Evolutionary conservation across 2,329 filamentous ascomycete genomes (phyloP).

Genomic region (Diaporthe batatas): DNA sequence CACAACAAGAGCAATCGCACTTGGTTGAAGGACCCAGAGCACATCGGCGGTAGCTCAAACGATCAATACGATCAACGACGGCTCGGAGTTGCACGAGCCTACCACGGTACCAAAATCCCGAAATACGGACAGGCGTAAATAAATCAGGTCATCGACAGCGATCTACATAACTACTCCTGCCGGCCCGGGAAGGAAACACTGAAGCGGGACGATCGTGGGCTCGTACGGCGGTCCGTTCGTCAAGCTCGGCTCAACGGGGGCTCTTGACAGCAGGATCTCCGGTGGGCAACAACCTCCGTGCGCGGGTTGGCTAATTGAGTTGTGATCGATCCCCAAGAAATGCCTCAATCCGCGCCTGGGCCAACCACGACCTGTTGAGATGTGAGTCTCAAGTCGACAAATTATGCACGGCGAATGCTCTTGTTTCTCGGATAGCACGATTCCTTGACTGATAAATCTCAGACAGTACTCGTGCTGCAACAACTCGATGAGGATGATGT

Average conservation of each 20-base stretch:
- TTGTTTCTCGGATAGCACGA: not conserved
- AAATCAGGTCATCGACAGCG: not conserved
- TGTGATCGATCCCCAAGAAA: slow-evolving; percentile 17
- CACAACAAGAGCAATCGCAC: not conserved
- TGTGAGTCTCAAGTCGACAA: too few species aligned
- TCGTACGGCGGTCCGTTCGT: slow-evolving; percentile 1
- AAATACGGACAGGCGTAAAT: not conserved
- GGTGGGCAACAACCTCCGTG: not conserved
- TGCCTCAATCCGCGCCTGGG: not conserved
- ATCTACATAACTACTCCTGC: not conserved
- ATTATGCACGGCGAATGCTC: not conserved
- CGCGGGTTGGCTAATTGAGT: not conserved
- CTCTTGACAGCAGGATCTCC: not conserved
- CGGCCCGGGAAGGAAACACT: not conserved
- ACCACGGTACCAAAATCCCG: not conserved
- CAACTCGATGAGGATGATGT: not conserved
- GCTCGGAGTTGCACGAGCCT: not conserved
- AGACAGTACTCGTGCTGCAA: not conserved
- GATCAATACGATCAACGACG: too few species aligned
- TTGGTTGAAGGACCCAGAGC: too few species aligned
- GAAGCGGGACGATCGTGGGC: not conserved
- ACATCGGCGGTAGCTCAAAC: not conserved
- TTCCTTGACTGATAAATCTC: not conserved
- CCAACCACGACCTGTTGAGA: not conserved
- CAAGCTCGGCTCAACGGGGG: not conserved